A percentile compares a stretch with the other conserved stretches of the same genome.
Conservation (phyloP, 768 basidiomycete genomes). For the Russula virescens region DNA sequence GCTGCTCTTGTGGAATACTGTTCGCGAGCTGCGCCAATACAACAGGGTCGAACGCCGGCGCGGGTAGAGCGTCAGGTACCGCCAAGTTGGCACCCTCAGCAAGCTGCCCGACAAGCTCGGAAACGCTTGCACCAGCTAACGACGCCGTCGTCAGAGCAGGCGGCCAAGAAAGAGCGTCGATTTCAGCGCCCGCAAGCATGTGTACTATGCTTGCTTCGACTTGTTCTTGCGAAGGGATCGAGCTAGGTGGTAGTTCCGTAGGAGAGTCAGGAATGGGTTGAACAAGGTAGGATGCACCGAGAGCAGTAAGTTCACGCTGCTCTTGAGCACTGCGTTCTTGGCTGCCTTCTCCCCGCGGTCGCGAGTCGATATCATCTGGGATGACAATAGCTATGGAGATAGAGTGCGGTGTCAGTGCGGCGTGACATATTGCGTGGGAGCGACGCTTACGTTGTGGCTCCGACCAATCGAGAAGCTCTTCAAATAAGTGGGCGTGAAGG, state of each 20-base stretch:
- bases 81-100: constrained; percentile 34
- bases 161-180: constrained; percentile 60
- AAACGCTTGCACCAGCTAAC: constrained; percentile 45
- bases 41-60: constrained; percentile 29
- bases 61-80: constrained; percentile 35
- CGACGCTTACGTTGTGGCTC: constrained; percentile 68
- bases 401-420: constrained; percentile 26
- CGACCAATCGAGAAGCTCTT: constrained; percentile 81
- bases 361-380: constrained; percentile 48
- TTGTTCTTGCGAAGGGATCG: constrained; percentile 54
- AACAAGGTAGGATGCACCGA: constrained; percentile 70
- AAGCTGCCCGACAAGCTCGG: constrained; percentile 65
- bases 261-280: constrained; percentile 75
- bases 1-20: constrained; percentile 24
- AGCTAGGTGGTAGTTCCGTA: constrained; percentile 54
- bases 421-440: constrained; percentile 11
- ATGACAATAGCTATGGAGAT: constrained; percentile 52
- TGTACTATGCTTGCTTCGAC: constrained; percentile 52
- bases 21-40: constrained; percentile 16
- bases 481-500: constrained; percentile 74
- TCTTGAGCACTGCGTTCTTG: constrained; percentile 67
- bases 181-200: constrained; percentile 68
- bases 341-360: constrained; percentile 59
- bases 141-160: constrained; percentile 26
- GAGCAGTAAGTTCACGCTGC: constrained; percentile 69